Evolutionary conservation across 306 rosid species (phyloP).

Genomic region (Castanopsis chinensis): DNA sequence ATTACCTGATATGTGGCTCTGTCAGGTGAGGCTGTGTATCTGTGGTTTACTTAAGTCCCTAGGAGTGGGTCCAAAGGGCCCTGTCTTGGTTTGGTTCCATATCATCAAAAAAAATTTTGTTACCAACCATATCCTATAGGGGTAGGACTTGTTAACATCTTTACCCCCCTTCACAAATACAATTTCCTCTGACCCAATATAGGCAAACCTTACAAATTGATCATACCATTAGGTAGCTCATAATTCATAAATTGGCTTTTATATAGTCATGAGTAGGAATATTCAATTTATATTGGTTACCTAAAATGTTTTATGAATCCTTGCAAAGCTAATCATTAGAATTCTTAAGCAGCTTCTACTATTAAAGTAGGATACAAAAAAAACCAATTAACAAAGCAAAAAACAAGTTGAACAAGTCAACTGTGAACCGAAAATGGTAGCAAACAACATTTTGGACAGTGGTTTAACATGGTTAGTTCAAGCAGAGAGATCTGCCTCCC

Average conservation of each 20-base stretch:
- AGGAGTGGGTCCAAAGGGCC: no score
- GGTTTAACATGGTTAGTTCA: neutral
- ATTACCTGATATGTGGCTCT: no score
- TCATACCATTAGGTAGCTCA: neutral
- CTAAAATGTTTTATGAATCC: neutral
- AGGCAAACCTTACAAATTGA: neutral
- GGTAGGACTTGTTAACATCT: no score
- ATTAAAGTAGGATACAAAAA: neutral
- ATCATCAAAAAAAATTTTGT: no score
- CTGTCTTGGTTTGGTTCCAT: no score
- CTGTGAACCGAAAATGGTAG: neutral
- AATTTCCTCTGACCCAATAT: neutral
- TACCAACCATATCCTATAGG: no score
- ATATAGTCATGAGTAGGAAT: neutral
- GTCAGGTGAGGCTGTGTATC: no score
- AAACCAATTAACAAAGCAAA: neutral
- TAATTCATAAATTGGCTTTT: neutral
- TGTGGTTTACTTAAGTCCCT: no score
- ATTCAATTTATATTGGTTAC: neutral
- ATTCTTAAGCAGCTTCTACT: neutral
- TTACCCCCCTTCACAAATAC: no score
- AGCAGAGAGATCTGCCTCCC: neutral
- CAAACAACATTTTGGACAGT: neutral
- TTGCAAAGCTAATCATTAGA: neutral
- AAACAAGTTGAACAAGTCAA: neutral